These are phyloP conservation scores for Populus tremula DNA, from an alignment of 345 rosid genomes.

Conservation along the genomic window DNA sequence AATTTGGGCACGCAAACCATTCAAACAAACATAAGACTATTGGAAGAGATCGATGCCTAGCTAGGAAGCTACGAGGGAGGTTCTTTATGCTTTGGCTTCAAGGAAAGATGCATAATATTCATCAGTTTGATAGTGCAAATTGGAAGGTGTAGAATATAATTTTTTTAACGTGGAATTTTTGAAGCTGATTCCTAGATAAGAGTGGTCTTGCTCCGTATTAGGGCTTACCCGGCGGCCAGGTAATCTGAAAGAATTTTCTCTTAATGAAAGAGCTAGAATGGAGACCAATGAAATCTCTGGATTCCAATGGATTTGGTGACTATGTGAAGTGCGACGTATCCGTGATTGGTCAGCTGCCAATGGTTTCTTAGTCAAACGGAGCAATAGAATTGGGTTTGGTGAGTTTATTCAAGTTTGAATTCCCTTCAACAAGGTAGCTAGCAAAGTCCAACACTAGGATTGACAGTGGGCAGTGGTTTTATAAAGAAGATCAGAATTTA, in stretches of 20 bases:
- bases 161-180: neutral
- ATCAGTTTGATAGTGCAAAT: conserved; percentile 30
- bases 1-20: neutral
- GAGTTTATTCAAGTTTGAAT: neutral
- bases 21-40: conserved; percentile 5
- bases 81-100: conserved; percentile 6
- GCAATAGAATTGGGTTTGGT: neutral
- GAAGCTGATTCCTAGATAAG: neutral
- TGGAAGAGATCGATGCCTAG: neutral
- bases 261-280: neutral
- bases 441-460: neutral
- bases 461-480: neutral
- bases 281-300: neutral
- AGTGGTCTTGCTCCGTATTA: neutral
- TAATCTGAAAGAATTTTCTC: neutral
- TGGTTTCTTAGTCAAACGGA: neutral
- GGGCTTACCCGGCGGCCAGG: too few relatives aligned
- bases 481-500: too few relatives aligned
- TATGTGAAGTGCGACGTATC: neutral
- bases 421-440: neutral
- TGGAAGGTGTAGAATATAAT: conserved; percentile 8
- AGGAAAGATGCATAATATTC: neutral
- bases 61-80: conserved; percentile 35
- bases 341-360: neutral
- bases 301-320: neutral